A percentile compares a stretch with the other conserved stretches of the same genome.
Conservation (phyloP, 2,329 filamentous ascomycete genomes). For the Byssothecium circinans region DNA sequence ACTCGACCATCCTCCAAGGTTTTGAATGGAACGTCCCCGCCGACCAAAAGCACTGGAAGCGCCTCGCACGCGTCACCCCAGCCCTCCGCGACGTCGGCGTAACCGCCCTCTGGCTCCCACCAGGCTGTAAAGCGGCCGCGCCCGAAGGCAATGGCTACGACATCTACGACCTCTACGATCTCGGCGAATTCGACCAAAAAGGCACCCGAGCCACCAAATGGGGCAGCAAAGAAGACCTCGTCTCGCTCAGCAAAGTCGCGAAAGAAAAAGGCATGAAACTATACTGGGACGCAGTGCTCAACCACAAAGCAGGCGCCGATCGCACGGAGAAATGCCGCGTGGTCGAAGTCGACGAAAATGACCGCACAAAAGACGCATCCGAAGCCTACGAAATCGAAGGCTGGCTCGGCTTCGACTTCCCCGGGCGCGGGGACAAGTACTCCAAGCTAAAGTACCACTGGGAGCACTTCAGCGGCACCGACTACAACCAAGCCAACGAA, state of each 20-base stretch:
- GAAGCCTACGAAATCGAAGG: constrained; percentile 65
- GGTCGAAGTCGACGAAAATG: constrained; percentile 63
- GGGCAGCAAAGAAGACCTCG: constrained; percentile 65
- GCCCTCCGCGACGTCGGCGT: constrained; percentile 62
- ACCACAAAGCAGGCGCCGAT: constrained; percentile 72
- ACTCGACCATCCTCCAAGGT: constrained; percentile 62
- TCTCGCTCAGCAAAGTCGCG: constrained; percentile 55
- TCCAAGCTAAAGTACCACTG: constrained; percentile 66
- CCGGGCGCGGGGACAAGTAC: constrained; percentile 62
- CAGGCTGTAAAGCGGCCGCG: constrained; percentile 68
- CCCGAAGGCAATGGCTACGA: constrained; percentile 64
- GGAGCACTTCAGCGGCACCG: constrained; percentile 69
- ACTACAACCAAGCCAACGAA: constrained; percentile 62
- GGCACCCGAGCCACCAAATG: constrained; percentile 66
- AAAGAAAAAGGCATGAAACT: constrained; percentile 58
- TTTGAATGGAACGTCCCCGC: constrained; percentile 74
- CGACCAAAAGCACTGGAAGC: constrained; percentile 62
- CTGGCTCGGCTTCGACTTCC: constrained; percentile 69
- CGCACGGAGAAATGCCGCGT: constrained; percentile 63
- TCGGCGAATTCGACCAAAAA: constrained; percentile 75
- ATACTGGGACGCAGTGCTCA: constrained; percentile 72
- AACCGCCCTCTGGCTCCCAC: constrained; percentile 62
- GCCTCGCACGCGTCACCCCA: constrained; percentile 57
- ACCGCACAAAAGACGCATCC: constrained; percentile 59
- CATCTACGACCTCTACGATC: constrained; percentile 68